Conservation (phyloP, 495 filamentous ascomycete genomes). For the Parachaetomium inaequale region DNA sequence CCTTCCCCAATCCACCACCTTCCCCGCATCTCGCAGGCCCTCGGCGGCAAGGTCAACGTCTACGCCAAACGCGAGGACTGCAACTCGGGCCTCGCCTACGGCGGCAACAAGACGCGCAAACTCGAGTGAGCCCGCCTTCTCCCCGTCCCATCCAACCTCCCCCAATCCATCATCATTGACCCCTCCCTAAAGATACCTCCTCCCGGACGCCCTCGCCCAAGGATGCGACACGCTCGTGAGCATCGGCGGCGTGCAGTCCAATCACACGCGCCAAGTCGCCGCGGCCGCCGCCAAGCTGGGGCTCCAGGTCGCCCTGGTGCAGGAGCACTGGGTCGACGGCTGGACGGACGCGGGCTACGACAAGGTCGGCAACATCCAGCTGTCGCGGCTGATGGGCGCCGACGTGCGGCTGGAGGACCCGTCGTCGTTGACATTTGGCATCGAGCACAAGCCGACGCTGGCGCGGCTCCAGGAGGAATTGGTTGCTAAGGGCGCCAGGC, state of each 20-base stretch:
- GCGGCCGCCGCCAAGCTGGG: conserved; percentile 53
- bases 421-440: conserved; percentile 53
- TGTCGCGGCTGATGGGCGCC: conserved; percentile 59
- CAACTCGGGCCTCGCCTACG: conserved; percentile 59
- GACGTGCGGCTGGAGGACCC: conserved; percentile 51
- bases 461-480: conserved; percentile 46
- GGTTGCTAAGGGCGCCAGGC: conserved; percentile 43
- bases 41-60: conserved; percentile 51
- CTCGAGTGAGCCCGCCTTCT: conserved; percentile 47
- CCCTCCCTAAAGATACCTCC: conserved; percentile 41
- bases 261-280: conserved; percentile 62
- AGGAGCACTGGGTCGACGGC: conserved; percentile 64
- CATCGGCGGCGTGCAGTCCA: conserved; percentile 63
- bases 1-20: conserved; percentile 60
- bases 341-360: conserved; percentile 51
- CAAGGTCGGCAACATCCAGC: conserved; percentile 59
- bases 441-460: conserved; percentile 57
- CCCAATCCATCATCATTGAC: neutral
- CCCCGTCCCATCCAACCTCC: neutral
- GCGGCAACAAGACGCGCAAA: conserved; percentile 65
- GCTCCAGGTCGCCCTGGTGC: conserved; percentile 52
- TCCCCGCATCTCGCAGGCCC: conserved; percentile 54
- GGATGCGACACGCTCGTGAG: conserved; percentile 55
- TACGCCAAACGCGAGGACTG: conserved; percentile 63
- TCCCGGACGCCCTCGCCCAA: conserved; percentile 53